Evolutionary conservation across 2,329 filamentous ascomycete genomes (phyloP).

Genomic region (Cryphonectria carpinicola): DNA sequence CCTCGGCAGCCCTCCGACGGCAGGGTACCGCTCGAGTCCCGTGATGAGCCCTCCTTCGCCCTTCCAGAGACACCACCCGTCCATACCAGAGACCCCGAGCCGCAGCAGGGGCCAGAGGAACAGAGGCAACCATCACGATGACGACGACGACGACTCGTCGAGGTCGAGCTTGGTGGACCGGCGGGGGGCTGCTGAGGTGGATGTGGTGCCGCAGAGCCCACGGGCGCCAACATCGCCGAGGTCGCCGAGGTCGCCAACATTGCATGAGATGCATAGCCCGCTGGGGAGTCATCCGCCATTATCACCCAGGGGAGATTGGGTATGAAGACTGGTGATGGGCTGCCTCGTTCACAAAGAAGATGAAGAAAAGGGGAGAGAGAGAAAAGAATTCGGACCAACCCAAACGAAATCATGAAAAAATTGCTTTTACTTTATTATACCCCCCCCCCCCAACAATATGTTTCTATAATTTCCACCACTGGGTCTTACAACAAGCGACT

Average conservation of each 20-base stretch:
- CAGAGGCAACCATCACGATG: background rate
- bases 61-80: conserved; percentile 8
- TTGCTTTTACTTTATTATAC: background rate
- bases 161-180: background rate
- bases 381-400: background rate
- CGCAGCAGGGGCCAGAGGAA: conserved; percentile 3
- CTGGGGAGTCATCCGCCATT: conserved; percentile 23
- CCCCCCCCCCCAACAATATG: background rate
- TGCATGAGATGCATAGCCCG: conserved; percentile 17
- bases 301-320: conserved; percentile 16
- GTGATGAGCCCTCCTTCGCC: conserved; percentile 5
- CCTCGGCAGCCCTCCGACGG: conserved; percentile 1
- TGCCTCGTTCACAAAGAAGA: background rate
- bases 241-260: background rate
- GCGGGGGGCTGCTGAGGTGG: background rate
- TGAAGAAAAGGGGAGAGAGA: too few species aligned
- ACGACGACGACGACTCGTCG: conserved; percentile 6
- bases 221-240: background rate
- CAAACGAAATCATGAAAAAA: background rate
- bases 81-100: conserved; percentile 8
- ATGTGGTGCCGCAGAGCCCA: background rate
- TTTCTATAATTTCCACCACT: background rate
- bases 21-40: background rate
- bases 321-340: conserved; percentile 1
- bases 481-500: background rate